phyloP scores from a whole-genome alignment of 2,329 filamentous ascomycete species.

The Exophiala phaeomuriformis region DNA sequence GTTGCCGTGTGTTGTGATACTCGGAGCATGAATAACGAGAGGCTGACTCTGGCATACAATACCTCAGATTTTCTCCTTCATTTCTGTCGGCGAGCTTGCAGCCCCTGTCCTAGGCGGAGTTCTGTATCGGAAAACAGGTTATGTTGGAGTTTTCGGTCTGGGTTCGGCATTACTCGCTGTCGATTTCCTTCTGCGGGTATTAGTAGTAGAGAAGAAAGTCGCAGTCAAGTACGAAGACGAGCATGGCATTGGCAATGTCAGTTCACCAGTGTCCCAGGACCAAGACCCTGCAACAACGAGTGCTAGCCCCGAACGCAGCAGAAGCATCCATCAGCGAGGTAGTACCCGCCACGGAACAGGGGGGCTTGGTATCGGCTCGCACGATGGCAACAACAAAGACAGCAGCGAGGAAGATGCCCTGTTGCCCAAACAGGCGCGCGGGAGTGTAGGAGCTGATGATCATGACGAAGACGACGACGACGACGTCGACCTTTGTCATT shows the following conservation, averaged over 20 bases:
- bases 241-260: too few species aligned
- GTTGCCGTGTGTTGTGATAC: background rate
- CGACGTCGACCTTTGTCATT: slow-evolving; percentile 31
- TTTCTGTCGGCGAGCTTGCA: slow-evolving; percentile 50
- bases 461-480: slow-evolving; percentile 33
- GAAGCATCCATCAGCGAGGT: too few species aligned
- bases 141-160: slow-evolving; percentile 52
- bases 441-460: too few species aligned
- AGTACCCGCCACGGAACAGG: too few species aligned
- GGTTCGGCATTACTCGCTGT: slow-evolving; percentile 48
- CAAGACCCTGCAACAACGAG: slow-evolving; percentile 25
- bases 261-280: too few species aligned
- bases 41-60: too few species aligned
- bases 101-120: slow-evolving; percentile 55
- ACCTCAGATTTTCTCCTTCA: slow-evolving; percentile 49
- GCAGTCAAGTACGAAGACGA: slow-evolving; percentile 40
- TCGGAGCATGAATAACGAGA: background rate
- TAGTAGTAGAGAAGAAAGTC: slow-evolving; percentile 57
- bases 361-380: too few species aligned
- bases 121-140: slow-evolving; percentile 53
- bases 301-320: too few species aligned
- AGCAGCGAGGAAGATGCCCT: slow-evolving; percentile 36
- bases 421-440: slow-evolving; percentile 29
- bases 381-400: slow-evolving; percentile 21
- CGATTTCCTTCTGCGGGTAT: slow-evolving; percentile 54